These are phyloP conservation scores for Xylariaceae sp. DNA, from an alignment of 2,329 filamentous ascomycete genomes.

Conservation along the genomic window DNA sequence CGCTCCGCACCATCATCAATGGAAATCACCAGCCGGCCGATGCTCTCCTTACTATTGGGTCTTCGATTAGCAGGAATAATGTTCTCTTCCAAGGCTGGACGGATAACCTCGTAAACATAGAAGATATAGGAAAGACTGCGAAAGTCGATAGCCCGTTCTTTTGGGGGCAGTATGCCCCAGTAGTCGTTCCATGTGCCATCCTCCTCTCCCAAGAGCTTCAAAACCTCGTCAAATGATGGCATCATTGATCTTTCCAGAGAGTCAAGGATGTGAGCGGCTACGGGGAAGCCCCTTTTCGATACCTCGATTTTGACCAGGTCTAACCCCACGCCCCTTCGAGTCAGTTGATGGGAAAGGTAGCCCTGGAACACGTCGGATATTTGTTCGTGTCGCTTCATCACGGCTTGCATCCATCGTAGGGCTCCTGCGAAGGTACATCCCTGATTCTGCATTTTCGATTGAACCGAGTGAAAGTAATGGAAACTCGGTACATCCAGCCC, in stretches of 20 bases:
- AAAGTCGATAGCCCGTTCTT: constrained; percentile 2
- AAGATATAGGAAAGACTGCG: constrained; percentile 4
- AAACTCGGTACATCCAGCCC: constrained; percentile 4
- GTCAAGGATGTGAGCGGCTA: constrained; percentile 6
- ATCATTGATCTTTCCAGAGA: constrained; percentile 3
- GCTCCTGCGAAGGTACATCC: constrained; percentile 3
- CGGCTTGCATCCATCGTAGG: constrained; percentile 5
- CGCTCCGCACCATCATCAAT: constrained; percentile 5
- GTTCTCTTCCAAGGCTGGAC: constrained; percentile 1
- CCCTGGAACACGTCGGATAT: constrained; percentile 3
- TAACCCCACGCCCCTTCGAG: constrained; percentile 1
- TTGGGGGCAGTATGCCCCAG: constrained; percentile 4
- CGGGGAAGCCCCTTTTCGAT: constrained; percentile 5
- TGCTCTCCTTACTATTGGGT: not conserved
- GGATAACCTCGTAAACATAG: constrained; percentile 5
- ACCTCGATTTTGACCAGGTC: constrained; percentile 1
- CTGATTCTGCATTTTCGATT: constrained; percentile 1
- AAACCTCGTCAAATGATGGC: constrained; percentile 1
- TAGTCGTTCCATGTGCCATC: constrained; percentile 4
- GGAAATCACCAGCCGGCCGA: constrained; percentile 3
- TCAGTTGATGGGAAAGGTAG: constrained; percentile 1
- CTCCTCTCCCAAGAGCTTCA: constrained; percentile 5
- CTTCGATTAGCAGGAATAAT: not conserved
- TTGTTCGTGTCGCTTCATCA: constrained; percentile 5
- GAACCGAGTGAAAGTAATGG: constrained; percentile 6